phyloP scores from a whole-genome alignment of 164 flowering plant genomes.

The Houttuynia cordata region DNA sequence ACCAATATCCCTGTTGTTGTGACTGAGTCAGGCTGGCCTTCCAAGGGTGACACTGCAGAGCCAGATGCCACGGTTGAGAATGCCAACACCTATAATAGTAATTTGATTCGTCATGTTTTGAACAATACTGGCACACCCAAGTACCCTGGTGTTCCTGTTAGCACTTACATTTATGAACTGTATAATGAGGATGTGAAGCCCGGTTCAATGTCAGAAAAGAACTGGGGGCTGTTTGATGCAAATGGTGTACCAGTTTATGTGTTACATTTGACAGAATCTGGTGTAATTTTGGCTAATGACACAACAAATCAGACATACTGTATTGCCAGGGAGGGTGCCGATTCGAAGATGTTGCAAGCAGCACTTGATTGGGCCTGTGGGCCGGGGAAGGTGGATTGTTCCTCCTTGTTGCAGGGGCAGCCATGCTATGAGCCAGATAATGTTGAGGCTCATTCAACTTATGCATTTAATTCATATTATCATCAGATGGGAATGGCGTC shows the following conservation, averaged over 20 bases:
- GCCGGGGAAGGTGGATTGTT: constrained; percentile 79
- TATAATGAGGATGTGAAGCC: constrained; percentile 75
- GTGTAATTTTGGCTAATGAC: constrained; percentile 69
- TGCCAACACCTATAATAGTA: constrained; percentile 84
- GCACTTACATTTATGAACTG: constrained; percentile 86
- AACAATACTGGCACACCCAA: constrained; percentile 88
- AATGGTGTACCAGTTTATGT: constrained; percentile 56
- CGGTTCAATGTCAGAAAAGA: constrained; percentile 67
- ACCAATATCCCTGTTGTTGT: constrained; percentile 62
- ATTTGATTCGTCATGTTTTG: constrained; percentile 62
- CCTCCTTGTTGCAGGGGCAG: constrained; percentile 57
- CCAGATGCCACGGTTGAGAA: constrained; percentile 65
- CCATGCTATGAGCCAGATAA: constrained; percentile 76
- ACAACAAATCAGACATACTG: constrained; percentile 78
- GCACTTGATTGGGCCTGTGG: constrained; percentile 96
- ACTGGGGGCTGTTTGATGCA: constrained; percentile 81
- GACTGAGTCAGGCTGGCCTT: constrained; percentile 82
- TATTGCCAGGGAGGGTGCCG: constrained; percentile 54
- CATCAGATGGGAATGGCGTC: constrained; percentile 48
- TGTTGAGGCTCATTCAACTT: constrained; percentile 59
- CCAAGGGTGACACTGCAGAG: constrained; percentile 62
- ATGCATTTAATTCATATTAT: constrained; percentile 77
- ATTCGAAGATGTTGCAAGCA: constrained; percentile 72
- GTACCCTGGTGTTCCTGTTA: constrained; percentile 66
- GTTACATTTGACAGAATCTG: constrained; percentile 59